Percentiles rank a stretch among this genome's conserved stretches.
These are phyloP conservation scores for Leishmania amazonensis DNA, from an alignment of 208 protist genomes.

Conservation along the genomic window DNA sequence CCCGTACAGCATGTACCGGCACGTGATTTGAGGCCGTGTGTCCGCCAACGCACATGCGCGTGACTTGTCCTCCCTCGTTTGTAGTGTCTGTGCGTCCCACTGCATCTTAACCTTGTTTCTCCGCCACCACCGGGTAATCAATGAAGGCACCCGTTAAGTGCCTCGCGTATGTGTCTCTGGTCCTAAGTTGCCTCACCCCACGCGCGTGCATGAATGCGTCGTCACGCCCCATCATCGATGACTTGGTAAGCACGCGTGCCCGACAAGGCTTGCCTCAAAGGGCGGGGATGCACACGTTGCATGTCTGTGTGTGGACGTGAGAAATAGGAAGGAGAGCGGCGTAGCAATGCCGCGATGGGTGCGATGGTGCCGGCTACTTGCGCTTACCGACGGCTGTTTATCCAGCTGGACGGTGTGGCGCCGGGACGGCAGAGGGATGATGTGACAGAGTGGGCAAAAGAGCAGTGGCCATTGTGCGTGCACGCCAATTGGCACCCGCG, in stretches of 20 bases:
- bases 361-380: too few species aligned
- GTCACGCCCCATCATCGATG: background rate
- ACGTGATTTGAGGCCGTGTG: slow-evolving; percentile 82
- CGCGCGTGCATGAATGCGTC: background rate
- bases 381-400: too few species aligned
- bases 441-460: background rate
- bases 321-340: background rate
- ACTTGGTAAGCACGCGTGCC: background rate
- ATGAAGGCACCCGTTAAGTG: background rate
- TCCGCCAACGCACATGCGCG: background rate
- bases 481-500: background rate
- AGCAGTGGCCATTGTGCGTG: background rate
- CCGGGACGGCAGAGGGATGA: background rate
- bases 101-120: background rate
- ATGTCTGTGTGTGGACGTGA: background rate
- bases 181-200: background rate
- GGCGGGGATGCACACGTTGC: too few species aligned
- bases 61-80: background rate
- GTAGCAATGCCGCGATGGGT: too few species aligned
- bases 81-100: background rate
- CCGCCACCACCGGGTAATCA: background rate
- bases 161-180: background rate
- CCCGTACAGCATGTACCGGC: slow-evolving; percentile 97
- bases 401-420: too few species aligned
- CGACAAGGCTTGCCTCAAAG: background rate